A percentile compares a stretch with the other conserved stretches of the same genome.
Evolutionary conservation across 2,329 filamentous ascomycete genomes (phyloP).

Genomic region (Sclerotinia sclerotiorum): DNA sequence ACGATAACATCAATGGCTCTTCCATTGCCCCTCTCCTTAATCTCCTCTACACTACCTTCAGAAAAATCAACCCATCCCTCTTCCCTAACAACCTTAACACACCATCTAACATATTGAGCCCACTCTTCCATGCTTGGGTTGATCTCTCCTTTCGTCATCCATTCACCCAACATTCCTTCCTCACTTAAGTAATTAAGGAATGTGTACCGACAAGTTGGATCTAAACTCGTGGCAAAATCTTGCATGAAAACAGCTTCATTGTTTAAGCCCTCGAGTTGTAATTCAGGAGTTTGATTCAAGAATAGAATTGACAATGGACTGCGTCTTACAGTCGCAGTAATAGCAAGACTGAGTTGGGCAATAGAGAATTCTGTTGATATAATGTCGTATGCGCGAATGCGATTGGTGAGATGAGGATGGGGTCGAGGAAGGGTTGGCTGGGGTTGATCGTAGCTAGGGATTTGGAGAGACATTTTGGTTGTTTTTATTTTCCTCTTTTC

Average conservation of each 20-base stretch:
- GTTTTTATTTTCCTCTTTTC: not conserved
- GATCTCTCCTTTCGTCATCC: slow-evolving; percentile 12
- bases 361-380: slow-evolving; percentile 15
- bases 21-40: not conserved
- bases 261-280: not conserved
- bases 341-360: slow-evolving; percentile 16
- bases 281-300: not conserved
- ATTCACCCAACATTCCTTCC: slow-evolving; percentile 12
- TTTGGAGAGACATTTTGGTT: slow-evolving; percentile 20
- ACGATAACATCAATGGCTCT: not conserved
- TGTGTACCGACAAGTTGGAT: slow-evolving; percentile 21
- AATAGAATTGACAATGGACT: slow-evolving; percentile 6
- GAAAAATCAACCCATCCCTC: slow-evolving; percentile 6
- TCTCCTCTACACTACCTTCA: not conserved
- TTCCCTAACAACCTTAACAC: not conserved
- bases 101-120: slow-evolving; percentile 15
- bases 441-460: not conserved
- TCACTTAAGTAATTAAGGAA: slow-evolving; percentile 20
- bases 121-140: slow-evolving; percentile 14
- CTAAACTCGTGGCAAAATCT: slow-evolving; percentile 18
- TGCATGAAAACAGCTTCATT: slow-evolving; percentile 9
- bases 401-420: not conserved
- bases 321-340: slow-evolving; percentile 8
- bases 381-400: slow-evolving; percentile 11
- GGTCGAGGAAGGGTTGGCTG: not conserved